A percentile compares a stretch with the other conserved stretches of the same genome.
These are phyloP conservation scores for Tanozyma kutaoensis DNA, from an alignment of 805 yeast genomes.

Conservation along the genomic window DNA sequence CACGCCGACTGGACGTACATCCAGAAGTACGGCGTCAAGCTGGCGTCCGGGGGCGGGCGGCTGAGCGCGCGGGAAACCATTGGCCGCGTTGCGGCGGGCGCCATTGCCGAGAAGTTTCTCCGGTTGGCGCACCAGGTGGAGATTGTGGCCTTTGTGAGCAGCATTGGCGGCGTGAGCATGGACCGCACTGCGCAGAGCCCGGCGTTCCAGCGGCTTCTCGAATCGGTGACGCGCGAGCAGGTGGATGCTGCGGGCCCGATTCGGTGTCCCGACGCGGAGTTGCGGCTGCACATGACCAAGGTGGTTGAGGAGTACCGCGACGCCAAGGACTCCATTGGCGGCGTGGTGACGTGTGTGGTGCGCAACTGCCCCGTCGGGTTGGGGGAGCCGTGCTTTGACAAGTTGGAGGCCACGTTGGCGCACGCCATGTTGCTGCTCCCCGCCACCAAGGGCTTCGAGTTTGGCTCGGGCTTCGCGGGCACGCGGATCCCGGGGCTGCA, in stretches of 20 bases:
- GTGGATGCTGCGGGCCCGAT: conserved; percentile 85
- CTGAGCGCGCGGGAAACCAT: conserved; percentile 96
- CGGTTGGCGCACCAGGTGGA: conserved; percentile 68
- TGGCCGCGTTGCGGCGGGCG: conserved; percentile 98
- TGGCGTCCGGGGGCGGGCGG: conserved; percentile 95
- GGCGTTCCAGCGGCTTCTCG: conserved; percentile 51
- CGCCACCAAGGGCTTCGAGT: conserved; percentile 95
- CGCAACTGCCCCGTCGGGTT: conserved; percentile 91
- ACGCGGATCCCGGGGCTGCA: conserved; percentile 81
- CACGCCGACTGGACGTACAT: conserved; percentile 95
- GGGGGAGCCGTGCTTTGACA: conserved; percentile 97
- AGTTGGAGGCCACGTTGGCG: conserved; percentile 87
- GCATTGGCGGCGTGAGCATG: conserved; percentile 74
- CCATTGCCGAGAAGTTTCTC: conserved; percentile 89
- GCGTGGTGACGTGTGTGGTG: conserved; percentile 93
- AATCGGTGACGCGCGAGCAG: conserved; percentile 72
- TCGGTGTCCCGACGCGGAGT: conserved; percentile 76
- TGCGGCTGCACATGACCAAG: conserved; percentile 70
- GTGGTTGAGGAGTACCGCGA: conserved; percentile 82
- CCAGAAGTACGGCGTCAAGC: conserved; percentile 82
- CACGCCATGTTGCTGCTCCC: conserved; percentile 98
- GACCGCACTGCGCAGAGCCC: conserved; percentile 56
- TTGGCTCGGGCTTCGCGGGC: conserved; percentile 93
- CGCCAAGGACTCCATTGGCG: conserved; percentile 87
- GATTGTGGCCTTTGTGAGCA: conserved; percentile 93